A percentile compares a stretch with the other conserved stretches of the same genome.
phyloP scores from a whole-genome alignment of 2,329 filamentous ascomycete genomes.

The Fusarium humuli region DNA sequence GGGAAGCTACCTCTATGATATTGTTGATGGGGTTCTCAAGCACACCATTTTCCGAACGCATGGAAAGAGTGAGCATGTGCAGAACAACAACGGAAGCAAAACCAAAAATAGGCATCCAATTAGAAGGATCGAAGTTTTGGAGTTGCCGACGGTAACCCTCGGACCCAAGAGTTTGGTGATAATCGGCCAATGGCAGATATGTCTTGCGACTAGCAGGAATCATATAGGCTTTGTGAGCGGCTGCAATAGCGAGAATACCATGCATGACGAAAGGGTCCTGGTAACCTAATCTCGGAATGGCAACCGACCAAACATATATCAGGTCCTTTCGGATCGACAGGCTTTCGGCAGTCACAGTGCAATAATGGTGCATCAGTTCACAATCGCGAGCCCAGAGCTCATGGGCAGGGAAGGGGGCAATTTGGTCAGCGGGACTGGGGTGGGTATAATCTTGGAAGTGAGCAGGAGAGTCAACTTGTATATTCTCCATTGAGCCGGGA shows the following conservation, averaged over 20 bases:
- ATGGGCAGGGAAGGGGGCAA: conserved; percentile 41
- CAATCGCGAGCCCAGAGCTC: conserved; percentile 41
- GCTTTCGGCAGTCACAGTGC: conserved; percentile 43
- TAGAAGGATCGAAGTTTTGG: conserved; percentile 27
- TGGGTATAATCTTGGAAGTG: conserved; percentile 15
- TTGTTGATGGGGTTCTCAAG: conserved; percentile 40
- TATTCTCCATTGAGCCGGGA: conserved; percentile 21
- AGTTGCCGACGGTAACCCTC: conserved; percentile 46
- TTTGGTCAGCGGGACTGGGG: conserved; percentile 31
- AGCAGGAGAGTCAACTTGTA: conserved; percentile 12
- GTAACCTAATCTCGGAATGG: conserved; percentile 46
- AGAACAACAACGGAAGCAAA: conserved; percentile 56
- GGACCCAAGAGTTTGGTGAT: conserved; percentile 48
- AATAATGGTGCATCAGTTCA: conserved; percentile 50
- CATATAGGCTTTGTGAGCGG: conserved; percentile 49
- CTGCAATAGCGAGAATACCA: conserved; percentile 48
- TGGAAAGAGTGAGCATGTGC: conserved; percentile 44
- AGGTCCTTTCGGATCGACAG: conserved; percentile 42
- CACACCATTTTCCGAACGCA: conserved; percentile 24
- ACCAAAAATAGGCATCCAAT: conserved; percentile 52
- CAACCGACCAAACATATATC: conserved; percentile 45
- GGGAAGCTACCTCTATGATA: conserved; percentile 36
- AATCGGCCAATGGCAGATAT: conserved; percentile 46
- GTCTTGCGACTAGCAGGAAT: conserved; percentile 40
- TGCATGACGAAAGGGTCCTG: conserved; percentile 47